Evolutionary conservation across 2,329 filamentous ascomycete species (phyloP).

Genomic region (Niveomyces coronatus): DNA sequence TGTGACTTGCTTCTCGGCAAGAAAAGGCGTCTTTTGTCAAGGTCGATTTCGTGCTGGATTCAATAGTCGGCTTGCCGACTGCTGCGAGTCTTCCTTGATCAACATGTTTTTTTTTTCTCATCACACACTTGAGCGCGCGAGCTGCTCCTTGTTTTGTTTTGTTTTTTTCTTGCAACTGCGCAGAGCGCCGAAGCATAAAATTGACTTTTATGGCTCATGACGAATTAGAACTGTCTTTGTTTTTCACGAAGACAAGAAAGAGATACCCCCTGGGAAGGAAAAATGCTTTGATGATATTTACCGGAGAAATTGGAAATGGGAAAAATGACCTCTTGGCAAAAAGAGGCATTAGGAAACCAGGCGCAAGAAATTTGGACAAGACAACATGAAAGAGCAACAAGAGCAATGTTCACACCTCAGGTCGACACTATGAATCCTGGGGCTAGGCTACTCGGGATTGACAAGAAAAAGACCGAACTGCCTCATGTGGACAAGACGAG

Average conservation of each 20-base stretch:
- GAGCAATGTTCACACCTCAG: background rate
- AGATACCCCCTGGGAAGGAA: slow-evolving; percentile 8
- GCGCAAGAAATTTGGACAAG: slow-evolving; percentile 1
- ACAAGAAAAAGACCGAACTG: too few species aligned
- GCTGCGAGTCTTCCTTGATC: slow-evolving; percentile 5
- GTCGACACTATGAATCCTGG: too few species aligned
- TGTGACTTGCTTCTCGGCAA: too few species aligned
- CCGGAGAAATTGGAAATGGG: background rate
- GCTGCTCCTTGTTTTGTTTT: too few species aligned
- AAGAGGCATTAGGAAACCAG: background rate
- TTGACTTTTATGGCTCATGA: slow-evolving; percentile 8
- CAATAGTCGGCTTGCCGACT: slow-evolving; percentile 9
- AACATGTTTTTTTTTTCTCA: too few species aligned
- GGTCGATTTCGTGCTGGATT: slow-evolving; percentile 4
- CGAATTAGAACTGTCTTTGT: slow-evolving; percentile 3
- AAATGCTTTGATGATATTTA: slow-evolving; percentile 1
- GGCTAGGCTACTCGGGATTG: too few species aligned
- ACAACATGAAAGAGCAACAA: background rate
- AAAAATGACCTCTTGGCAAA: background rate
- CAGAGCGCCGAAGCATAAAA: slow-evolving; percentile 9
- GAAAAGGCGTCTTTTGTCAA: too few species aligned
- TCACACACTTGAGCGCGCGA: too few species aligned
- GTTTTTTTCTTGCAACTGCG: slow-evolving; percentile 3
- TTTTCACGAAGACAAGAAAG: slow-evolving; percentile 4
- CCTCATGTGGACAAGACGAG: too few species aligned